Percentiles rank a stretch among this genome's conserved stretches.
Evolutionary conservation across 1,284 basidiomycete species (phyloP).

Genomic region (Kwoniella shivajii): DNA sequence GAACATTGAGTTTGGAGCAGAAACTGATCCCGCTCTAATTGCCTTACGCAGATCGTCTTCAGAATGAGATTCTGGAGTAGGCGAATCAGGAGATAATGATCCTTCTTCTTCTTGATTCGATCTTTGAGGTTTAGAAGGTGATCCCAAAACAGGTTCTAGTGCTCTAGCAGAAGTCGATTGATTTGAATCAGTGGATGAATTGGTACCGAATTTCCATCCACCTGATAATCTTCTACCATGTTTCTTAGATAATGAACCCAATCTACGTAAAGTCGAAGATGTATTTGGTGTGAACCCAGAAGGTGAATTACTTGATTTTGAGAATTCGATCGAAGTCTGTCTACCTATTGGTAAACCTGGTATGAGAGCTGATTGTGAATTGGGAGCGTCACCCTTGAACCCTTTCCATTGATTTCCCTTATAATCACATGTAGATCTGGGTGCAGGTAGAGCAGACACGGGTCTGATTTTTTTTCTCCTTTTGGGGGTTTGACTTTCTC

Average conservation of each 20-base stretch:
- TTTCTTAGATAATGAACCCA: conserved; percentile 45
- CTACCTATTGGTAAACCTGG: conserved; percentile 10
- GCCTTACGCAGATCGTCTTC: conserved; percentile 8
- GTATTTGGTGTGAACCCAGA: conserved; percentile 17
- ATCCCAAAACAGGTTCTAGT: conserved; percentile 40
- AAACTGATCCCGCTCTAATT: conserved; percentile 17
- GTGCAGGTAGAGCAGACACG: conserved; percentile 33
- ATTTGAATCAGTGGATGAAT: conserved; percentile 18
- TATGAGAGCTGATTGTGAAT: neutral
- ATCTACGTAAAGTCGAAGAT: conserved; percentile 30
- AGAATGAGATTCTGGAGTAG: neutral
- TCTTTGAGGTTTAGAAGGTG: conserved; percentile 33
- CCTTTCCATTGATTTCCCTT: conserved; percentile 12
- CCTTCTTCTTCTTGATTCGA: neutral
- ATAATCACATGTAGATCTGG: conserved; percentile 10
- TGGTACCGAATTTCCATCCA: conserved; percentile 45
- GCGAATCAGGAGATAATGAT: conserved; percentile 4
- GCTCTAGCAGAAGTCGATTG: neutral
- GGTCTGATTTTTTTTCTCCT: conserved; percentile 33
- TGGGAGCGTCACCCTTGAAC: neutral
- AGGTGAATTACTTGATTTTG: neutral
- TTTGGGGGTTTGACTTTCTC: conserved; percentile 25
- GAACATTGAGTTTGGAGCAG: conserved; percentile 23
- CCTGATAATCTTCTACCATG: conserved; percentile 45
- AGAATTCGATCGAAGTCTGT: neutral